Conservation (phyloP, 2,329 filamentous ascomycete species). For the Colletotrichum coccodes region DNA sequence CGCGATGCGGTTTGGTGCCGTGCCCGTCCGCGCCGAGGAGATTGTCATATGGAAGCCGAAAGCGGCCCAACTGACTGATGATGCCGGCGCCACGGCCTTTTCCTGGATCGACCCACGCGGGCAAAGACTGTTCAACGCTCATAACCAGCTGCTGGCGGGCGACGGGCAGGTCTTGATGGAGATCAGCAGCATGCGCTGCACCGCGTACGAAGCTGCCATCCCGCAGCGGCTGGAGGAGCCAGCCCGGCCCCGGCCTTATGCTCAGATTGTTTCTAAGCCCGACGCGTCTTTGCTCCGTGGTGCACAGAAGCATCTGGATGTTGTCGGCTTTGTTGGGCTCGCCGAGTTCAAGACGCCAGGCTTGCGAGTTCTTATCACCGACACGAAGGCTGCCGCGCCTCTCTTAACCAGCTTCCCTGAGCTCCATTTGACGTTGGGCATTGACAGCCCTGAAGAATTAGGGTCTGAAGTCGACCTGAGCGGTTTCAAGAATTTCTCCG, state of each 20-base stretch:
- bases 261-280: constrained; percentile 39
- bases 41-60: constrained; percentile 38
- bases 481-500: not conserved
- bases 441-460: not conserved
- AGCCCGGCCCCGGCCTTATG: constrained; percentile 36
- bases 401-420: not conserved
- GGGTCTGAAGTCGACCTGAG: not conserved
- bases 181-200: constrained; percentile 38
- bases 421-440: not conserved
- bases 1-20: constrained; percentile 42
- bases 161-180: constrained; percentile 41
- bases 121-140: constrained; percentile 35
- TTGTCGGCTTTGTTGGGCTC: constrained; percentile 31
- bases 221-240: constrained; percentile 35
- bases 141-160: constrained; percentile 36
- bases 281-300: constrained; percentile 31
- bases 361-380: constrained; percentile 36
- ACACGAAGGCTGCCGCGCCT: constrained; percentile 15
- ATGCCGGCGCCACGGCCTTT: constrained; percentile 34
- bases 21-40: constrained; percentile 42
- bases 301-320: constrained; percentile 5
- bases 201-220: constrained; percentile 42
- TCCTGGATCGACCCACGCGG: constrained; percentile 38
- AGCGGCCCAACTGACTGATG: constrained; percentile 21
- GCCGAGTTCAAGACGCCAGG: constrained; percentile 41